Conservation (phyloP, 2,329 filamentous ascomycete species). For the Aspergillus sp. region DNA sequence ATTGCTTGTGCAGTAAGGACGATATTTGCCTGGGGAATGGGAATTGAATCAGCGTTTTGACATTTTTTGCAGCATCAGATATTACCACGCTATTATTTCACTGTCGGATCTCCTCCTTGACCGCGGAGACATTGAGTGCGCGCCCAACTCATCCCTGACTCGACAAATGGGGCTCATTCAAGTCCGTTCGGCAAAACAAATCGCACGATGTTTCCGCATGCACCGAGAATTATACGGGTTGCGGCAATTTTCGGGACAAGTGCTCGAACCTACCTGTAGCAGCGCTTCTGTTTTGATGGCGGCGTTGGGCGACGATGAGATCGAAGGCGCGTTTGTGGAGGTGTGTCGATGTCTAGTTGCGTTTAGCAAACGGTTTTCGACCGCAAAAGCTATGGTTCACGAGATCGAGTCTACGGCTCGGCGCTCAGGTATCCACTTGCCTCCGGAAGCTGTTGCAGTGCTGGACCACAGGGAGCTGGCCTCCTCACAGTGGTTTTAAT, state of each 20-base stretch:
- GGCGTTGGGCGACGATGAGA: conserved; percentile 21
- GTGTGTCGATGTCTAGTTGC: conserved; percentile 24
- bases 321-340: conserved; percentile 24
- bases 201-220: conserved; percentile 24
- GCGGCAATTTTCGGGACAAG: conserved; percentile 25
- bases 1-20: conserved; percentile 28
- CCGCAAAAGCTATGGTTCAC: conserved; percentile 20
- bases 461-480: conserved; percentile 17
- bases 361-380: conserved; percentile 23
- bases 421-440: conserved; percentile 14
- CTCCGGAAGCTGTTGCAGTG: conserved; percentile 21
- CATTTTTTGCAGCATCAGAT: conserved; percentile 23
- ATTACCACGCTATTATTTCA: conserved; percentile 22
- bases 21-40: neutral
- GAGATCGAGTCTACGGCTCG: conserved; percentile 18
- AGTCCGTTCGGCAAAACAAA: conserved; percentile 21
- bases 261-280: conserved; percentile 23
- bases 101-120: conserved; percentile 24
- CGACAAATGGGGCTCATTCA: conserved; percentile 16
- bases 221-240: conserved; percentile 28
- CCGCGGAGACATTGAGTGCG: conserved; percentile 11
- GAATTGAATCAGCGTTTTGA: neutral
- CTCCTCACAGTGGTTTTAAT: conserved; percentile 11
- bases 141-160: conserved; percentile 6
- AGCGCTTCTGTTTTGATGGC: conserved; percentile 21